Conservation (phyloP, 2,329 filamentous ascomycete genomes). For the Trichoderma polysporum region DNA sequence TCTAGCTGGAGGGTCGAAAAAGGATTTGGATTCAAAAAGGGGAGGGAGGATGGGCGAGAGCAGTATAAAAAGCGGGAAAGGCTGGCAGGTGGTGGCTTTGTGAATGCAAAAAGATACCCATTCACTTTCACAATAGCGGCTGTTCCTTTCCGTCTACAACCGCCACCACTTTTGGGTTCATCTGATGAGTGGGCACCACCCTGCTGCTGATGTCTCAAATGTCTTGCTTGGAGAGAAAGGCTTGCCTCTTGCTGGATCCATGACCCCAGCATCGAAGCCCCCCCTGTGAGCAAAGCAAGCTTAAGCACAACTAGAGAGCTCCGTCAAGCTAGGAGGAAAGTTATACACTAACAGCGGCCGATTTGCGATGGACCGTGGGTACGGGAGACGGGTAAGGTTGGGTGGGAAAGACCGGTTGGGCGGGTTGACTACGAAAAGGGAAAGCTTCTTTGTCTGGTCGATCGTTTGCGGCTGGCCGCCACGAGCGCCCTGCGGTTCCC, state of each 20-base stretch:
- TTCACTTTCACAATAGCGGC: constrained; percentile 15
- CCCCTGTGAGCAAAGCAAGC: background rate
- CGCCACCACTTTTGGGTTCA: constrained; percentile 6
- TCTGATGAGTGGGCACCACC: constrained; percentile 8
- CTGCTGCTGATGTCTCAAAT: constrained; percentile 15
- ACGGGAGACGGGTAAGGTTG: background rate
- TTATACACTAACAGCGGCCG: background rate
- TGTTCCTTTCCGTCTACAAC: constrained; percentile 14
- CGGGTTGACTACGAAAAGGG: background rate
- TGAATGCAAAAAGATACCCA: constrained; percentile 16
- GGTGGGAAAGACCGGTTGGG: background rate
- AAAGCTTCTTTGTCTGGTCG: constrained; percentile 15
- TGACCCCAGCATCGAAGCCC: background rate
- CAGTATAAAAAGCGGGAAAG: background rate
- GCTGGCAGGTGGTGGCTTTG: background rate
- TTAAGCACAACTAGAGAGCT: background rate
- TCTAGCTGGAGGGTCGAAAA: background rate
- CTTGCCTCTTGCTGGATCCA: background rate
- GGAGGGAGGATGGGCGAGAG: background rate
- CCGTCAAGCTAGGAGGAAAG: background rate
- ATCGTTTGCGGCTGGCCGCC: constrained; percentile 9
- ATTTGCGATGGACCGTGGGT: background rate
- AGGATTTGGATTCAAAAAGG: background rate
- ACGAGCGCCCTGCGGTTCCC: background rate
- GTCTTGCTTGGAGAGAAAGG: constrained; percentile 16